Evolutionary conservation across 1,284 basidiomycete species (phyloP).

Genomic region (Amylostereum areolatum): DNA sequence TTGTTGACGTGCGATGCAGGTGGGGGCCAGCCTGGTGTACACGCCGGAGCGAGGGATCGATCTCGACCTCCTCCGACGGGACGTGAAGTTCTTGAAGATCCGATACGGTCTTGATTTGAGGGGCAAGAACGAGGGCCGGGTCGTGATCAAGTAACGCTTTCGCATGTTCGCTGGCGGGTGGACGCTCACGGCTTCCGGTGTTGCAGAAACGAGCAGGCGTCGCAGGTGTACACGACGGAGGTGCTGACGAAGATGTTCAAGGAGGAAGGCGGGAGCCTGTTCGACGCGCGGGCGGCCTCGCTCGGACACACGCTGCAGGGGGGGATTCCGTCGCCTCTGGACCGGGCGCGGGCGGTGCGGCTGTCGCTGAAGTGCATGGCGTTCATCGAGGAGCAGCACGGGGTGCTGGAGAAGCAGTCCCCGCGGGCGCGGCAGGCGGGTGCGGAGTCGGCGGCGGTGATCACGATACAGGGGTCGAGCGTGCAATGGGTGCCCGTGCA

Average conservation of each 20-base stretch:
- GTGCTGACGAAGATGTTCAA: slow-evolving; percentile 92
- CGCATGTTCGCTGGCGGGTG: background rate
- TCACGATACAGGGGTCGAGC: slow-evolving; percentile 81
- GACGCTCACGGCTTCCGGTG: background rate
- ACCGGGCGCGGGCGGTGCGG: slow-evolving; percentile 87
- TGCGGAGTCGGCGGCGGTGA: slow-evolving; percentile 78
- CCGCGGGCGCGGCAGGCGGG: slow-evolving; percentile 45
- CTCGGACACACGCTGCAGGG: slow-evolving; percentile 97
- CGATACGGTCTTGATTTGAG: slow-evolving; percentile 84
- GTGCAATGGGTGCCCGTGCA: slow-evolving; percentile 80
- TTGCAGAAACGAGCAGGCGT: slow-evolving; percentile 79
- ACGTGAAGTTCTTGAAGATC: slow-evolving; percentile 87
- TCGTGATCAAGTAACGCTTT: slow-evolving; percentile 74
- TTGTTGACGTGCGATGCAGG: slow-evolving; percentile 36
- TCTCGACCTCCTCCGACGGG: slow-evolving; percentile 75
- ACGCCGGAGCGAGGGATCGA: slow-evolving; percentile 90
- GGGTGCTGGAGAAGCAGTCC: slow-evolving; percentile 38
- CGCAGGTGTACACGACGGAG: slow-evolving; percentile 86
- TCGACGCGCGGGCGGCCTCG: slow-evolving; percentile 90
- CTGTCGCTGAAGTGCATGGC: slow-evolving; percentile 90
- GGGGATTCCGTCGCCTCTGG: slow-evolving; percentile 89
- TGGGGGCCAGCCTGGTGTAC: slow-evolving; percentile 90
- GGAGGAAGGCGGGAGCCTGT: slow-evolving; percentile 88
- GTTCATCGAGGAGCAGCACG: slow-evolving; percentile 85
- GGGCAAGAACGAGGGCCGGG: slow-evolving; percentile 88